Base-by-base conservation (phyloP, 1,139 yeast genomes). In the Suhomyces terraborum region DNA sequence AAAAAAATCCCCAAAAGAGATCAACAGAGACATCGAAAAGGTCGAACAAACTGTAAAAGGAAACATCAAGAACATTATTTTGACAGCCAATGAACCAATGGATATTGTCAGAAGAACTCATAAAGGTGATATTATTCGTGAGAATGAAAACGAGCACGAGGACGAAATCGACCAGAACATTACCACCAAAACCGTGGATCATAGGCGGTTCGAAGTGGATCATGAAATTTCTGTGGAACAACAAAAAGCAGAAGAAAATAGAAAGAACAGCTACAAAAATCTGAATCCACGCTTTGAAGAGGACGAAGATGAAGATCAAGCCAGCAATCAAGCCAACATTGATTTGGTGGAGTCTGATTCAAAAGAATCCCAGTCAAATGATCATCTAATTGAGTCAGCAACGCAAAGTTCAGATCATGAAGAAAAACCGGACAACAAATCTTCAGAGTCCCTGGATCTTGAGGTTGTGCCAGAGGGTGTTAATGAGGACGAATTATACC, bases 101-200 rank as follows among this genome's bases (percentile, higher is more conserved):
- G 54, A 52, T 23, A 51, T 52, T 12, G 80, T 87, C 41, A 73
- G 89, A 51, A 70, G 88, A 53, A 87, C 95, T 2, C 95, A 87
- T 56, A 87, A 85, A 58, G 96, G 96, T 22, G 96, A 88, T 48
- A 93, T 87, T 53, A 62, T 85, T 29, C 30, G 56, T 18, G 56
- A 52, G 39, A 51, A 73, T 38, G 62, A 63, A 26, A 56, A 61
- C 36, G 55, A 59, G 24, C 56, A 55, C 31, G 57, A 51, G 20
- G 50, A 52, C 9, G 64, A 61, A 10, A 58, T 59, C 31, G 69
- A 66, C 36, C 59, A 57, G 23, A 59, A 58, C 38, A 66, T 73
- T 19, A 65, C 70, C 21, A 65, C 73, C 38, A 59, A 66, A 36
- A 64, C 73, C 30, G 69, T 73, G 31, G 79, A 71, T 49, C 77